Conservation (phyloP, 1,139 yeast genomes). For the Geotrichum siamense region DNA sequence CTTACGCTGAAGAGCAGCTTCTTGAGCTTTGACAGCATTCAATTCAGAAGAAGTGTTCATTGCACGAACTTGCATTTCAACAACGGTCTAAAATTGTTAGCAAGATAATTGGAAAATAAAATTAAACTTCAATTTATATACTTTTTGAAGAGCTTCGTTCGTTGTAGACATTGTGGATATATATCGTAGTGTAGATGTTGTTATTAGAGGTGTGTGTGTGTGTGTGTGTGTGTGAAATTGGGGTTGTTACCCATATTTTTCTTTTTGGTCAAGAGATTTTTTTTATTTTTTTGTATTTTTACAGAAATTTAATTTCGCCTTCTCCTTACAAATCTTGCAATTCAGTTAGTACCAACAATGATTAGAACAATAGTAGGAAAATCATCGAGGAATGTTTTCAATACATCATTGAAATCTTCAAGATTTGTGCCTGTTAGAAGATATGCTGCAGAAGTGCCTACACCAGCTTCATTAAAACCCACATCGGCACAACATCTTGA, state of each 20-base stretch:
- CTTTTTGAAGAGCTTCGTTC: slow-evolving; percentile 46
- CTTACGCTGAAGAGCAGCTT: slow-evolving; percentile 51
- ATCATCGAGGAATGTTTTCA: not conserved
- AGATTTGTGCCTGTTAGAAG: slow-evolving; percentile 1
- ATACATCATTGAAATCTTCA: not conserved
- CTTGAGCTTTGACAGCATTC: slow-evolving; percentile 53
- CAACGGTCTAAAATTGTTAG: slow-evolving; percentile 26
- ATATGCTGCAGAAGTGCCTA: not conserved
- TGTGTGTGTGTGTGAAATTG: too few species aligned
- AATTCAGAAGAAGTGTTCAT: slow-evolving; percentile 45
- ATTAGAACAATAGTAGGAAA: not conserved
- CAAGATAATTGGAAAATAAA: slow-evolving; percentile 7
- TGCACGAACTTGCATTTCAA: slow-evolving; percentile 61
- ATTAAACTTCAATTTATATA: too few species aligned
- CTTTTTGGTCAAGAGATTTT: too few species aligned
- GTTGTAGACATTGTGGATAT: slow-evolving; percentile 40
- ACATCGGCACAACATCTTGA: slow-evolving; percentile 19
- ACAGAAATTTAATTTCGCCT: too few species aligned
- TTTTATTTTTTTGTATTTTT: too few species aligned
- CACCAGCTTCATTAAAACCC: not conserved
- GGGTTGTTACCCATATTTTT: too few species aligned
- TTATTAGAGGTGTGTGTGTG: too few species aligned
- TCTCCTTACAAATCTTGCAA: not conserved
- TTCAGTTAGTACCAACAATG: not conserved
- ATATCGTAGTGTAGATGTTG: too few species aligned